Percentiles rank a stretch among this genome's conserved stretches.
phyloP scores from a whole-genome alignment of 2,329 filamentous ascomycete genomes.

The Amphichorda felina region DNA sequence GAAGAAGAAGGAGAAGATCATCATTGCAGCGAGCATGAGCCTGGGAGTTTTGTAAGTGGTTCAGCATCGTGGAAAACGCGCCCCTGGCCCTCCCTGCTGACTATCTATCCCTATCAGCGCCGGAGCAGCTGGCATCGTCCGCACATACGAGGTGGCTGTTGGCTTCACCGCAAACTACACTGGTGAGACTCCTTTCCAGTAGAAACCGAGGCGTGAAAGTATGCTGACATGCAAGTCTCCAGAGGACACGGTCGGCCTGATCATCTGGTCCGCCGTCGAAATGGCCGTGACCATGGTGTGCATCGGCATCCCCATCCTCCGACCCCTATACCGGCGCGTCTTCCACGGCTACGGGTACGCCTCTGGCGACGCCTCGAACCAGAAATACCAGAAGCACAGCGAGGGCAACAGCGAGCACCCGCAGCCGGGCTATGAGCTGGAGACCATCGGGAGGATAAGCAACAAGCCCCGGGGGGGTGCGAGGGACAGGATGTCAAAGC shows the following conservation, averaged over 20 bases:
- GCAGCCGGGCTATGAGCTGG: too few relatives aligned
- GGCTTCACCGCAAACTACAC: conserved; percentile 6
- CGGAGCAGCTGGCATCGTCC: conserved; percentile 8
- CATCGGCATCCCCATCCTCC: conserved; percentile 23
- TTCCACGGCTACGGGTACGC: too few relatives aligned
- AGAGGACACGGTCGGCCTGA: conserved; percentile 19
- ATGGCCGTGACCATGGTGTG: conserved; percentile 23
- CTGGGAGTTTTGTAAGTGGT: conserved; percentile 22
- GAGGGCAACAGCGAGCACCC: not conserved
- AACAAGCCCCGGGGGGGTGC: too few relatives aligned
- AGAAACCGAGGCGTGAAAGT: not conserved
- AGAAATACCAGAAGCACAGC: not conserved
- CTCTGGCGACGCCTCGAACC: not conserved
- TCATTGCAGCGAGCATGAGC: conserved; percentile 24
- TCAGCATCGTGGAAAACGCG: not conserved
- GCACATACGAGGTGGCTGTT: conserved; percentile 10
- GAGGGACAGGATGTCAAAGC: too few relatives aligned
- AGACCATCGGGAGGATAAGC: too few relatives aligned
- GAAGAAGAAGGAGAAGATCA: conserved; percentile 26
- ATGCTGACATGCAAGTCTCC: conserved; percentile 4
- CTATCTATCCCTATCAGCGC: conserved; percentile 1
- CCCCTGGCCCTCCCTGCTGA: not conserved
- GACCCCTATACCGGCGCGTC: conserved; percentile 20
- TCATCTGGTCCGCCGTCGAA: conserved; percentile 24
- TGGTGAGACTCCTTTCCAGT: not conserved